A percentile compares a stretch with the other conserved stretches of the same genome.
These are phyloP conservation scores for Knufia petricola DNA, from an alignment of 2,329 filamentous ascomycete species.

Conservation along the genomic window DNA sequence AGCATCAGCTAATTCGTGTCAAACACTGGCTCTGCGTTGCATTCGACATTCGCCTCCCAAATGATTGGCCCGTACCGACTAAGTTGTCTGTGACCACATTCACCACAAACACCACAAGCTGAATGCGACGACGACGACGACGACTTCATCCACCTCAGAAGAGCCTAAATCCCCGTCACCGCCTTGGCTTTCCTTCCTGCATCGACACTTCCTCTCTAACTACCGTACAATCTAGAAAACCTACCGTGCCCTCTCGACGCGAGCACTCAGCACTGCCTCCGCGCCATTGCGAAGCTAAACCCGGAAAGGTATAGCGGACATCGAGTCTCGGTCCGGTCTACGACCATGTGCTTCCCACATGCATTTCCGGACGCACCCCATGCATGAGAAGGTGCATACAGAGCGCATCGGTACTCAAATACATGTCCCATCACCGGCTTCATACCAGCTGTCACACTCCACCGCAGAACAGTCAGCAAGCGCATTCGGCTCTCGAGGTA, in stretches of 20 bases:
- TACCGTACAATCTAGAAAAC: not conserved
- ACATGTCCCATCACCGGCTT: not conserved
- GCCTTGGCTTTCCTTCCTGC: no score
- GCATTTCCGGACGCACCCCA: not conserved
- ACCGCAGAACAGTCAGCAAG: not conserved
- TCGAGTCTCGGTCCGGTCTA: not conserved
- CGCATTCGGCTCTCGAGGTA: not conserved
- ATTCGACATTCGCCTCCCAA: not conserved
- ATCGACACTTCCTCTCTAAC: no score
- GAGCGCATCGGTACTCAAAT: no score
- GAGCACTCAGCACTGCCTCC: not conserved
- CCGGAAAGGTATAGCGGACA: not conserved
- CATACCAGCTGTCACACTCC: not conserved
- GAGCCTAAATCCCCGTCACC: no score
- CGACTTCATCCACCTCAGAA: no score
- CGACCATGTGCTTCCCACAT: not conserved
- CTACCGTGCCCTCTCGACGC: no score
- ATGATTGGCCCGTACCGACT: not conserved
- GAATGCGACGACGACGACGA: no score
- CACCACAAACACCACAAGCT: not conserved
- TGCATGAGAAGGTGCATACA: not conserved
- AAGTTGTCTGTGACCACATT: not conserved
- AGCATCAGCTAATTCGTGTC: not conserved
- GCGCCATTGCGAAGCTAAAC: not conserved
- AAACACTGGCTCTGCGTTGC: not conserved